phyloP scores from a whole-genome alignment of 768 basidiomycete species.

The Pholiota molesta region DNA sequence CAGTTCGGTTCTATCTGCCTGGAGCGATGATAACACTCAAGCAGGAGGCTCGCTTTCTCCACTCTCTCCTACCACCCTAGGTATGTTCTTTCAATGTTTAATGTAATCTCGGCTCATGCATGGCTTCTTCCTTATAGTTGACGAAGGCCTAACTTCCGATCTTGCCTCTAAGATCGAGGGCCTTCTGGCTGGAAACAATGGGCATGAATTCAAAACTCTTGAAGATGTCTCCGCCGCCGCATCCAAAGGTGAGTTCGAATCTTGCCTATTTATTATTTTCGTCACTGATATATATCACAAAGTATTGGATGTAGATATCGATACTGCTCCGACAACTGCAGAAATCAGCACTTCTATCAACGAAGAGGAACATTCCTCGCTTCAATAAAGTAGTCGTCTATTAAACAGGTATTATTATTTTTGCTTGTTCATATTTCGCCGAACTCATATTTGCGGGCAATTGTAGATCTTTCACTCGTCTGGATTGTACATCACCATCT shows the following conservation, averaged over 20 bases:
- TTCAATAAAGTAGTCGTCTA: neutral
- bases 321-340: neutral
- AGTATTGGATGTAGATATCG: neutral
- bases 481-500: neutral
- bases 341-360: neutral
- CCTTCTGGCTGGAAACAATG: neutral
- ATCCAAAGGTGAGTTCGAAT: neutral
- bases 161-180: slow-evolving; percentile 5
- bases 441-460: neutral
- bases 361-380: neutral
- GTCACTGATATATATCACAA: neutral
- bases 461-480: neutral
- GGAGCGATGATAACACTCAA: slow-evolving; percentile 6
- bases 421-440: neutral
- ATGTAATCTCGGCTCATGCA: neutral
- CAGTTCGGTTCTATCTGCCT: slow-evolving; percentile 3
- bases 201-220: neutral
- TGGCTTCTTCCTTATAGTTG: neutral
- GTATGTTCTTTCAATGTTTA: neutral
- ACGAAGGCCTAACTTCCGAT: neutral
- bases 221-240: neutral
- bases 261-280: neutral
- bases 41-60: neutral
- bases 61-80: slow-evolving; percentile 4
- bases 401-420: neutral